Percentiles rank a stretch among this genome's conserved stretches.
Evolutionary conservation across 1,284 basidiomycete genomes (phyloP).

Genomic region (Ceratobasidium sp.): DNA sequence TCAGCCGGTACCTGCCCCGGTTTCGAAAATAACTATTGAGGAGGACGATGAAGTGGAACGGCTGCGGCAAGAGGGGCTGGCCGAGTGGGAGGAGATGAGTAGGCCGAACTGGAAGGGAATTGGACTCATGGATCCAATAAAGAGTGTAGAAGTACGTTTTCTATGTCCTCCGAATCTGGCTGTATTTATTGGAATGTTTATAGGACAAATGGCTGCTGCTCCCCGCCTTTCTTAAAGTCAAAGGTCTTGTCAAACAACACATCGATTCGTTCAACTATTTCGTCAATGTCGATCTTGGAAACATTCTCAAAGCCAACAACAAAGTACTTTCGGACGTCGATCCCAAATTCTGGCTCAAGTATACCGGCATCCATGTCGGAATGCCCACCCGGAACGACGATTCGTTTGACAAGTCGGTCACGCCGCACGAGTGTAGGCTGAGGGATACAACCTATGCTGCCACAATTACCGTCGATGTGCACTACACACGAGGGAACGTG

Average conservation of each 20-base stretch:
- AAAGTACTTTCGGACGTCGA: constrained; percentile 97
- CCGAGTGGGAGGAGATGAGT: constrained; percentile 74
- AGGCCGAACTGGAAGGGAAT: constrained; percentile 76
- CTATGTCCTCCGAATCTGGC: background rate
- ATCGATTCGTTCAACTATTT: constrained; percentile 99
- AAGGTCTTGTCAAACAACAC: constrained; percentile 99
- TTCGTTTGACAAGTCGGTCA: constrained; percentile 86
- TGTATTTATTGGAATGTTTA: background rate
- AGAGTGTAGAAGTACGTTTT: constrained; percentile 76
- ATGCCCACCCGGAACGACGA: constrained; percentile 92
- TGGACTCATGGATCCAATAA: constrained; percentile 82
- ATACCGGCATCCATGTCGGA: constrained; percentile 94
- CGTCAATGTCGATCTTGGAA: constrained; percentile 96
- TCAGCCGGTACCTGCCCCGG: background rate
- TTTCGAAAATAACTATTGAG: background rate
- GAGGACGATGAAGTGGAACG: constrained; percentile 37
- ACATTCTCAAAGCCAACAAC: constrained; percentile 94
- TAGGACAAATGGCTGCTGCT: constrained; percentile 98
- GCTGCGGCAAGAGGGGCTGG: constrained; percentile 58
- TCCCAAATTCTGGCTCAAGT: constrained; percentile 97
- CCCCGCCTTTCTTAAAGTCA: constrained; percentile 95
- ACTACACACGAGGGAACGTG: constrained; percentile 94
- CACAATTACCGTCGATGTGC: constrained; percentile 94
- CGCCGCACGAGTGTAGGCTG: constrained; percentile 97
- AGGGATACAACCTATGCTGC: constrained; percentile 97